Base-by-base conservation (phyloP, 495 filamentous ascomycete species). In the Tuber melanosporum region DNA sequence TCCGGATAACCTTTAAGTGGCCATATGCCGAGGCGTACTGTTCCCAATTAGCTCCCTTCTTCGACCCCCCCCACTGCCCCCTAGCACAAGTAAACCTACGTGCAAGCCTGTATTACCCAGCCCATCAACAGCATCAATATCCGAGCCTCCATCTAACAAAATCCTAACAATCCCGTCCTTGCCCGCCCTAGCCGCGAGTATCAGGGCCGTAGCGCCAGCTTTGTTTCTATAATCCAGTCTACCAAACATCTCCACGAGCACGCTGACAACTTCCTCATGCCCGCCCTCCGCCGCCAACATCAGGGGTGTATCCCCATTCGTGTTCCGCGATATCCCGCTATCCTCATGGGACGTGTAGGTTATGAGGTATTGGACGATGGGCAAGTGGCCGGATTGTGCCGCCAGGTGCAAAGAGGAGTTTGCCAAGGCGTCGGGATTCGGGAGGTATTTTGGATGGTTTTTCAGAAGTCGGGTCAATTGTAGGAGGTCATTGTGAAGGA, bases 341-440 rank as follows among this genome's bases (percentile, higher is more conserved):
- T 84, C 81, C 74, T 91, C 91, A 85, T 93, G 89, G 46, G 85
- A 85, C 41, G 86, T 84, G n/a, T 83, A 77, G n/a, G 74, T 72
- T 73, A 91, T 82, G 71, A 91, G 87, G 74, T 87, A 79, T 71
- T 84, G 83, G 83, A 88, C 89, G 77, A 94, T 91, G 22, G 87
- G 82, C 19, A 89, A 84, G 79, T 90, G 87, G n/a, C 92, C 92
- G 71, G 91, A 87, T 45, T 87, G 86, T 42, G 91, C 90, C 44
- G 92, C 90, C 14, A 95, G 87, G 84, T 96, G 93, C 17, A 96
- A 87, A 71, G 88, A 91, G 20, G 93, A 94, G 84, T 94, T 94
- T 79, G 87, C 87, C 74, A 86, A 83, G 73, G 87, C 87, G 32
- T 83, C 86, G 15, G 84, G 82, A 69, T 82, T 81, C 41, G 83